Conservation (phyloP, 2,329 filamentous ascomycete genomes). For the Trematosphaeria pertusa region DNA sequence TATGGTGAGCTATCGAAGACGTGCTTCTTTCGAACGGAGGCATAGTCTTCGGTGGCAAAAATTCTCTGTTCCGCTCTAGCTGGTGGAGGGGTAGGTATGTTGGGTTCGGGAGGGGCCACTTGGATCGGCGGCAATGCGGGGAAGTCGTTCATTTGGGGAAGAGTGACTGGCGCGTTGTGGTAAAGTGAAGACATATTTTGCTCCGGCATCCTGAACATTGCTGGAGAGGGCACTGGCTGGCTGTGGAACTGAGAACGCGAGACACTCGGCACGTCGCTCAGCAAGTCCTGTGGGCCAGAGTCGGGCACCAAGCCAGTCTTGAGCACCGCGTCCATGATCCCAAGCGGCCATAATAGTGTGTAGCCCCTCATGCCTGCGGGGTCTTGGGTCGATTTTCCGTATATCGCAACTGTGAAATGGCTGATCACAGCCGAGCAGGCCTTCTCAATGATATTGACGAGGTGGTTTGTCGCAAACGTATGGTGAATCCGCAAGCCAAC, state of each 20-base stretch:
- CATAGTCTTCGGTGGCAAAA: neutral
- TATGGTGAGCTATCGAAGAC: conserved; percentile 28
- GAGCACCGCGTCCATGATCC: conserved; percentile 34
- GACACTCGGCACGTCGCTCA: neutral
- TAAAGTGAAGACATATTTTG: conserved; percentile 7
- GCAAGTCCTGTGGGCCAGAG: conserved; percentile 9
- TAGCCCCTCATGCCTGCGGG: conserved; percentile 38
- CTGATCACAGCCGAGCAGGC: conserved; percentile 31
- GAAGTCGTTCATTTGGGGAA: conserved; percentile 2
- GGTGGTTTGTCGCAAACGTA: conserved; percentile 22
- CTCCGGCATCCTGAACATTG: conserved; percentile 7
- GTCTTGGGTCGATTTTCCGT: conserved; percentile 29
- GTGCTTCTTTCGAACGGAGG: conserved; percentile 11
- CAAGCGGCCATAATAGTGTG: conserved; percentile 33
- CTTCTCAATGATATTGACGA: conserved; percentile 33
- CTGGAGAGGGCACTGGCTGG: conserved; percentile 6
- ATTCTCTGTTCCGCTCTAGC: neutral
- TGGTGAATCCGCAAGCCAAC: conserved; percentile 23
- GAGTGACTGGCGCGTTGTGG: neutral
- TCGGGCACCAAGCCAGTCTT: conserved; percentile 34
- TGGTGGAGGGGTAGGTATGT: neutral
- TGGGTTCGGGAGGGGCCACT: neutral
- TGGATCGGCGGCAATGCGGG: conserved; percentile 1
- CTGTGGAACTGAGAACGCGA: neutral
- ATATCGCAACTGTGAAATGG: conserved; percentile 33